A percentile compares a stretch with the other conserved stretches of the same genome.
phyloP scores from a whole-genome alignment of 768 basidiomycete species.

The Rhizopogon rudus region DNA sequence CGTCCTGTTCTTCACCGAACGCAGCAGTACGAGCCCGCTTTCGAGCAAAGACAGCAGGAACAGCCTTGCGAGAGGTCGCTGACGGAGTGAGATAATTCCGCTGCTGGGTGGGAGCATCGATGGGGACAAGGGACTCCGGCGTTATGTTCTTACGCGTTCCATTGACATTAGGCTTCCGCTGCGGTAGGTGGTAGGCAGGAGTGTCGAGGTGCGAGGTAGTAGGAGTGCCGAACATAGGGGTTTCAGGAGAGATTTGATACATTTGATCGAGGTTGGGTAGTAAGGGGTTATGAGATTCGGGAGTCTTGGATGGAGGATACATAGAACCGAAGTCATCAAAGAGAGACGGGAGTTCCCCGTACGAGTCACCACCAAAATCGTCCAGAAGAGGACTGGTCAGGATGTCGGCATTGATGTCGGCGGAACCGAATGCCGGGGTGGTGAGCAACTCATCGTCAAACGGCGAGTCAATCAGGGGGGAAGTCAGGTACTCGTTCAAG shows the following conservation, averaged over 20 bases:
- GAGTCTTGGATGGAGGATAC: constrained; percentile 13
- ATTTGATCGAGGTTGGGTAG: constrained; percentile 30
- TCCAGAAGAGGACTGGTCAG: constrained; percentile 38
- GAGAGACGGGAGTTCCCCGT: constrained; percentile 28
- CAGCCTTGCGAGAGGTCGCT: constrained; percentile 70
- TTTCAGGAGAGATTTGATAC: constrained; percentile 47
- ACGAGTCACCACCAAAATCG: constrained; percentile 29
- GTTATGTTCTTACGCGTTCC: constrained; percentile 72
- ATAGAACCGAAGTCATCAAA: constrained; percentile 20
- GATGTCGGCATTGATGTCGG: constrained; percentile 31
- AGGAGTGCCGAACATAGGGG: constrained; percentile 42
- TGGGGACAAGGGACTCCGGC: constrained; percentile 57
- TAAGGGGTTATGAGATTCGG: constrained; percentile 5
- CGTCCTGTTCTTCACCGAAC: constrained; percentile 50
- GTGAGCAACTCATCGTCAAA: constrained; percentile 39
- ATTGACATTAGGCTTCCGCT: constrained; percentile 39
- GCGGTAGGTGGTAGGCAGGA: constrained; percentile 16
- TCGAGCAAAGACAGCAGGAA: constrained; percentile 67
- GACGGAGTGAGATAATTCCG: constrained; percentile 74
- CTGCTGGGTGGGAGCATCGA: constrained; percentile 76
- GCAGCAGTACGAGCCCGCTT: constrained; percentile 50
- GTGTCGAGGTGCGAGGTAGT: constrained; percentile 22
- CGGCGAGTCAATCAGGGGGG: constrained; percentile 44
- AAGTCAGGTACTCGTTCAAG: constrained; percentile 40
- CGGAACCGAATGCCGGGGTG: constrained; percentile 36